Conservation (phyloP, 306 rosid species). For the Cucumis sativus region DNA sequence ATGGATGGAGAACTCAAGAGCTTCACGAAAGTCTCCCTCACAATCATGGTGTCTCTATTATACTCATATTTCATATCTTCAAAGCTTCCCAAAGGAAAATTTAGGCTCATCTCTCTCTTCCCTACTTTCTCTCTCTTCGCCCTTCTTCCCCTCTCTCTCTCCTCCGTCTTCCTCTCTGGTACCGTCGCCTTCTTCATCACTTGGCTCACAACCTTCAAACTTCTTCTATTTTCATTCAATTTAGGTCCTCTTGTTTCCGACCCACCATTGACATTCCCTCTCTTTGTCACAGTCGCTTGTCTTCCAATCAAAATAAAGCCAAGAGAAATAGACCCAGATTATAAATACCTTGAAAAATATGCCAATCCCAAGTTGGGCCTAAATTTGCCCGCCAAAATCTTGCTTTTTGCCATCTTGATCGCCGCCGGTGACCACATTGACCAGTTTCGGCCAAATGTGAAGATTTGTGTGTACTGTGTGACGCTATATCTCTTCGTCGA, state of each 20-base stretch:
- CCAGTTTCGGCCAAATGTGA: not conserved
- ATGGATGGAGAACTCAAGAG: conserved; percentile 11
- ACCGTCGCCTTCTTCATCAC: conserved; percentile 20
- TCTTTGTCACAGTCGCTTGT: conserved; percentile 11
- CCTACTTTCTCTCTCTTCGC: conserved; percentile 18
- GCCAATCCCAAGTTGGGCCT: not conserved
- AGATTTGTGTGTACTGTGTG: not conserved
- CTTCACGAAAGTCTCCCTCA: not conserved
- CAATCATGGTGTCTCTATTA: not conserved
- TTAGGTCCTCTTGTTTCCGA: conserved; percentile 16
- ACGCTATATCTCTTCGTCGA: conserved; percentile 13
- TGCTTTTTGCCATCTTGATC: not conserved
- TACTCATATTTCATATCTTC: conserved; percentile 18
- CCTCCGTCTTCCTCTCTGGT: conserved; percentile 19
- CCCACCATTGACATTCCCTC: conserved; percentile 12
- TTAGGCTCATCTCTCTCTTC: conserved; percentile 17
- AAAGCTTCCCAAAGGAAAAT: conserved; percentile 16
- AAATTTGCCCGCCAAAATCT: conserved; percentile 13
- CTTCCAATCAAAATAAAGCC: conserved; percentile 15
- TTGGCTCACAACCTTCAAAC: conserved; percentile 25
- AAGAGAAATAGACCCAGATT: not conserved
- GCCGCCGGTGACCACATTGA: not conserved
- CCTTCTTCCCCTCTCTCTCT: conserved; percentile 15
- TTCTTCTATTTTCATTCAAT: conserved; percentile 18
- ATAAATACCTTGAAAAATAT: not conserved